Conservation (phyloP, 805 yeast genomes). For the Candida morakotiae region DNA sequence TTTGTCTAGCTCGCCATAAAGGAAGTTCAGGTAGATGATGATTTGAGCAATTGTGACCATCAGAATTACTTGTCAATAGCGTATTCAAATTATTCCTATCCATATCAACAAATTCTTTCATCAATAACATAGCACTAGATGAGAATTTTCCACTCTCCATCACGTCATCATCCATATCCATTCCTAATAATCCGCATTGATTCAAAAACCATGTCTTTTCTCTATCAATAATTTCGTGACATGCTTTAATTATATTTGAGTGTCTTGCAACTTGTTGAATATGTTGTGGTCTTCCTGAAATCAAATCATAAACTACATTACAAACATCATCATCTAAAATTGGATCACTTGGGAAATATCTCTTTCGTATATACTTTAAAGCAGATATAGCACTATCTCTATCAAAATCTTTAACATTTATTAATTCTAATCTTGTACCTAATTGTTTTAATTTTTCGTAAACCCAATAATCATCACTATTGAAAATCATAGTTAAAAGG, state of each 20-base stretch:
- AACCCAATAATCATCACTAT: constrained; percentile 84
- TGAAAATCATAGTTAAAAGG: constrained; percentile 64
- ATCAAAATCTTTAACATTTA: constrained; percentile 62
- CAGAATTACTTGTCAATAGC: constrained; percentile 16
- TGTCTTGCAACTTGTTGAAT: constrained; percentile 66
- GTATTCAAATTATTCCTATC: constrained; percentile 39
- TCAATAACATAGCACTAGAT: constrained; percentile 66
- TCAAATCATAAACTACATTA: constrained; percentile 56
- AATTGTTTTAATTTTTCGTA: constrained; percentile 69
- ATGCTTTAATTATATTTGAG: constrained; percentile 51
- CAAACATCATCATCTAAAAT: constrained; percentile 41
- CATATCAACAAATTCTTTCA: constrained; percentile 69
- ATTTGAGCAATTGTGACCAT: constrained; percentile 18
- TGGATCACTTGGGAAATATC: constrained; percentile 28
- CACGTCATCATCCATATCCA: constrained; percentile 83
- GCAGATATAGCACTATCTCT: constrained; percentile 54
- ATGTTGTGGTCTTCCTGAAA: constrained; percentile 86
- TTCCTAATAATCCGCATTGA: constrained; percentile 75
- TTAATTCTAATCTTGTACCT: constrained; percentile 71
- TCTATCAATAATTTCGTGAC: constrained; percentile 67
- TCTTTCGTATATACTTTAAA: constrained; percentile 46
- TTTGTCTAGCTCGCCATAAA: constrained; percentile 77
- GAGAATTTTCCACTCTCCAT: constrained; percentile 80
- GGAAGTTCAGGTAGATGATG: constrained; percentile 72
- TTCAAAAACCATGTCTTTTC: constrained; percentile 85